A percentile compares a stretch with the other conserved stretches of the same genome.
These are phyloP conservation scores for Salicornia ramosissima DNA, from an alignment of 148 eudicot species.

Conservation along the genomic window DNA sequence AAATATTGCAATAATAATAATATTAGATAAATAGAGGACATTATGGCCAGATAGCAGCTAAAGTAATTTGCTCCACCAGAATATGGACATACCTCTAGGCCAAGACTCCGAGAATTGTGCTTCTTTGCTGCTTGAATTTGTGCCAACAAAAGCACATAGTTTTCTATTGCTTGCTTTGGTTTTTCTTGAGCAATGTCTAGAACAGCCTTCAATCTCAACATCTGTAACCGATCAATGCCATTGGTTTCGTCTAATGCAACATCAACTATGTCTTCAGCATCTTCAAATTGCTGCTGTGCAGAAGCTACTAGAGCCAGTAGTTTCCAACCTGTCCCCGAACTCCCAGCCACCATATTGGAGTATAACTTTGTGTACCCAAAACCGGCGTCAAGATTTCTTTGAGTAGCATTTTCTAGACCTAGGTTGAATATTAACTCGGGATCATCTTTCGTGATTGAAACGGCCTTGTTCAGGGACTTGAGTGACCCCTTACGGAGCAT, in stretches of 20 bases:
- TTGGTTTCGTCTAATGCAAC: conserved; percentile 74
- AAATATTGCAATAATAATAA: no score
- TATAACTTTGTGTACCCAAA: conserved; percentile 55
- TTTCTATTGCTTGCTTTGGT: conserved; percentile 85
- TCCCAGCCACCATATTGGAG: conserved; percentile 57
- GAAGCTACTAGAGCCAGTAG: conserved; percentile 67
- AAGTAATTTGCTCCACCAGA: background rate
- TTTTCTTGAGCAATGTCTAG: conserved; percentile 64
- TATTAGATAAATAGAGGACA: no score
- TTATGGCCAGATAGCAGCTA: background rate
- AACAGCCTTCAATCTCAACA: conserved; percentile 63
- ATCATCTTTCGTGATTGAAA: conserved; percentile 36
- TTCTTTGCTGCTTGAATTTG: conserved; percentile 56
- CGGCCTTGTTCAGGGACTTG: conserved; percentile 41
- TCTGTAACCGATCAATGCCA: conserved; percentile 48
- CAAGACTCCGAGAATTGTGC: conserved; percentile 10
- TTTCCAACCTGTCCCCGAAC: conserved; percentile 58
- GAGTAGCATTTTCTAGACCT: conserved; percentile 64
- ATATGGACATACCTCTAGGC: conserved; percentile 37
- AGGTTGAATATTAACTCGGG: conserved; percentile 55
- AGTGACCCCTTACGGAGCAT: conserved; percentile 47
- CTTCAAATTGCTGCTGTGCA: conserved; percentile 65
- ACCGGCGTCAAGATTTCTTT: conserved; percentile 62
- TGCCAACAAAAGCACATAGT: conserved; percentile 59
- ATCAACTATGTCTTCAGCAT: conserved; percentile 81